Evolutionary conservation across 1,284 basidiomycete species (phyloP), one percentile per base, ranked within the genome.

Genomic region (Heterobasidion parviporum): DNA sequence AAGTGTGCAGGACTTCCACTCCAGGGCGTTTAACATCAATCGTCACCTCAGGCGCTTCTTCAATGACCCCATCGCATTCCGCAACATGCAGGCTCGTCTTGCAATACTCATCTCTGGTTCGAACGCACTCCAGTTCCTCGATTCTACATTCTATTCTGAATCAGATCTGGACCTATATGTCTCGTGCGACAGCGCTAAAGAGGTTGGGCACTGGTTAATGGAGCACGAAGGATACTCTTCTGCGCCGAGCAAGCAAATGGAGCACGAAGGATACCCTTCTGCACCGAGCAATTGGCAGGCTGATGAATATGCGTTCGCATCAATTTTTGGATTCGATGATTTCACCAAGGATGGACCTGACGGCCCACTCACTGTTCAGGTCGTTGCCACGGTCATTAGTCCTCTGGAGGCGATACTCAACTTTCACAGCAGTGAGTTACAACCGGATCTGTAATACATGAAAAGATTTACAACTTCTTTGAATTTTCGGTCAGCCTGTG

Each of bases 51-150:
- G 58, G 16, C 61, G 65, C 26, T 68, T 59, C 57, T 65, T 68
- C 56, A 46, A 59, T 48, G 60, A 71, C 38, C 64, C 72, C 35
- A 8, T 69, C 47, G 65, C 64, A 14, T 79, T 80, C 57, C 73
- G 78, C 16, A 63, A 60, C 35, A 64, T 81, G 6, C 78, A 79
- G 63, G 72, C 69, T 1, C 58, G 60, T 35, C 78, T 75, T 0
- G 69, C 70, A 18, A 69, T 72, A 0, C 60, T 81, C n/a, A 70
- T 81, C n/a, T 80, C 78, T 1, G 79, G 79, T 14, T 81, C 79
- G 0, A 68, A 64, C 34, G 79, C 74, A 1, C 70, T 80, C 5
- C 78, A 80, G 59, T 78, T 80, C 61, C 67, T 81, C 50, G 72
- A 73, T 48, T 61, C 78, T 8, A 61, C 65, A 0, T 61, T 65